Conservation (phyloP, 257 asterid genomes). For the Scutellaria baicalensis region DNA sequence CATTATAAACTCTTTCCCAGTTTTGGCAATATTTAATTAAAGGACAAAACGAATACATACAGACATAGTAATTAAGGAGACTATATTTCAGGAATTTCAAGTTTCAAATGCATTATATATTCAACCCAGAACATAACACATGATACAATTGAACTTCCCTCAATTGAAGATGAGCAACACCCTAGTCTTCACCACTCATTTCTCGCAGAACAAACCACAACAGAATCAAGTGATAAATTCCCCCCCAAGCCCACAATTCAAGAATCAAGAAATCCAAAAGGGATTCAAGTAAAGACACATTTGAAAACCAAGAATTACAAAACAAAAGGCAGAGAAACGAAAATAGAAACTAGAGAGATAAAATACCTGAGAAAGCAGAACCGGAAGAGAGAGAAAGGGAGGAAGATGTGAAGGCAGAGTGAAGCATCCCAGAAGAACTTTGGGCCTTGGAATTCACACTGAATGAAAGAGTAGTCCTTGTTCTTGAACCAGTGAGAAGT, state of each 20-base stretch:
- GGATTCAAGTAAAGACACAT: not conserved
- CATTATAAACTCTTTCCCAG: not conserved
- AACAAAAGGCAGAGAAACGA: not conserved
- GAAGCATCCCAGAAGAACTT: constrained; percentile 40
- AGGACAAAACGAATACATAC: not conserved
- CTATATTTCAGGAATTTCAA: not conserved
- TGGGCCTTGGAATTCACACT: constrained; percentile 19
- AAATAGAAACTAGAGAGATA: not conserved
- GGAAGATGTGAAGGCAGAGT: constrained; percentile 46
- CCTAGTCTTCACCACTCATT: not conserved
- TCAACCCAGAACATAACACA: not conserved
- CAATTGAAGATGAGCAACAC: not conserved
- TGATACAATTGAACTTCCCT: not conserved
- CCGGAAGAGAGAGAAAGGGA: constrained; percentile 47
- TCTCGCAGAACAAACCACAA: not conserved
- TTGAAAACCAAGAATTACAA: not conserved
- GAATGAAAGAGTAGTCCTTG: constrained; percentile 29
- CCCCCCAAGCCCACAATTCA: not conserved
- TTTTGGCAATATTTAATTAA: not conserved
- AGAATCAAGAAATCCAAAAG: constrained; percentile 19
- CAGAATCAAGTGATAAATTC: not conserved
- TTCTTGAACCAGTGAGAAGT: constrained; percentile 37
- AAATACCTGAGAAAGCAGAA: constrained; percentile 55
- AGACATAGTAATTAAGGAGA: too few species aligned
- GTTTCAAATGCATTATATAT: not conserved